Base-by-base conservation (phyloP, 1,284 basidiomycete species). In the Ustilago nuda region DNA sequence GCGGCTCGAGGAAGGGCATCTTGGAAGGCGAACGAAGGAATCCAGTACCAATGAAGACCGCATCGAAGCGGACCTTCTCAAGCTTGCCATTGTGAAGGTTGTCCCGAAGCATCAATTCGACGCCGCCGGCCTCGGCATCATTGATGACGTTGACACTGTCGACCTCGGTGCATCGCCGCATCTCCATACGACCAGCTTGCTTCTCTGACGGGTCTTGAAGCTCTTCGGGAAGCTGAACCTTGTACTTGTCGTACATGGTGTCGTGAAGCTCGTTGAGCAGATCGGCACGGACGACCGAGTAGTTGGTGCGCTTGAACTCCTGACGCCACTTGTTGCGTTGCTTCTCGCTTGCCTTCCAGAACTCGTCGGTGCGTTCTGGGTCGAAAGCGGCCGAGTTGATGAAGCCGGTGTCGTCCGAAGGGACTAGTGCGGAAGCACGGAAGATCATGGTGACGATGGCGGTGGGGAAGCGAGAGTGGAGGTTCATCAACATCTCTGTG, bases 231-330 rank as follows among this genome's bases (percentile, higher is more conserved):
- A 76, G 61, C 56, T 66, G 62, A 12, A 76, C 74, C 51, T 72
- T 60, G 55, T 60, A 72, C 65, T 84, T 81, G 70, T 84, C 81
- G 66, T 85, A 85, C 58, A 83, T 72, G 27, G 69, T 61, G 27
- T 82, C 79, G 70, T 83, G 74, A 43, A 85, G 57, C 60, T 79
- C 70, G 60, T 82, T 79, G 54, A 85, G 66, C 45, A 84, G 58
- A 54, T 84, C 79, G 15, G 60, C 73, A 12, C 81, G 73, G 4
- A 85, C 82, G 12, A 85, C 84, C 36, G 79, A 81, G 71, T 85
- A 85, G 66, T 85, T 85, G 46, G 84, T 85, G 12, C 83, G 79
- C 65, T 80, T 81, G 65, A 83, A 85, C 64, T 85, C 84, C 33
- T 61, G 63, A 7, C 78, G 63, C 82, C 82, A 83, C 33, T 66